These are phyloP conservation scores for Knoxdaviesia capensis DNA, from an alignment of 2,329 filamentous ascomycete genomes.

Conservation along the genomic window DNA sequence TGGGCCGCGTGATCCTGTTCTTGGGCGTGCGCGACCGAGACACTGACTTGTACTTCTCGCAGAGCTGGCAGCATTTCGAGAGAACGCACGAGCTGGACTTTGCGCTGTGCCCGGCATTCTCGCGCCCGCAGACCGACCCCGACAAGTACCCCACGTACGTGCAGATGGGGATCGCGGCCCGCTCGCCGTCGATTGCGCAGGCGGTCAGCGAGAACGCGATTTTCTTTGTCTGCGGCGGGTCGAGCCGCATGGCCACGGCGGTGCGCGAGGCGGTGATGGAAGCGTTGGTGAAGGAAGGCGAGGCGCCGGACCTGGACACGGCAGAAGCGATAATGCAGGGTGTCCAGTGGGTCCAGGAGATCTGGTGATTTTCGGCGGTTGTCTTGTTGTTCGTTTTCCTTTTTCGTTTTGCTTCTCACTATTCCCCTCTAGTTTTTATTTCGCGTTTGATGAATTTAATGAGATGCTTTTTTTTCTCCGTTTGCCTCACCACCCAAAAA, in stretches of 20 bases:
- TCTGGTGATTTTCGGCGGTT: constrained; percentile 21
- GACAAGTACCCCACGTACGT: constrained; percentile 32
- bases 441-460: not conserved
- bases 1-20: constrained; percentile 36
- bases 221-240: constrained; percentile 34
- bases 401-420: not conserved
- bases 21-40: constrained; percentile 62
- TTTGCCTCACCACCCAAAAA: no score
- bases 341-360: constrained; percentile 35
- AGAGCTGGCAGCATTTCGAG: constrained; percentile 42
- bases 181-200: constrained; percentile 11
- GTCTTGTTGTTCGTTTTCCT: not conserved
- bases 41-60: constrained; percentile 63
- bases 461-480: no score
- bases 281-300: constrained; percentile 18
- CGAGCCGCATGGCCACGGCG: constrained; percentile 35
- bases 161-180: constrained; percentile 16
- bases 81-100: constrained; percentile 7
- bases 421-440: not conserved
- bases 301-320: constrained; percentile 14
- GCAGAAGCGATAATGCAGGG: constrained; percentile 17
- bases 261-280: constrained; percentile 31
- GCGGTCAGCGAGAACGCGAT: constrained; percentile 20
- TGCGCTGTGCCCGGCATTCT: constrained; percentile 23
- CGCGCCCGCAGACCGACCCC: constrained; percentile 25